Evolutionary conservation across 768 basidiomycete species (phyloP), one percentile per base, ranked within the genome.

Genomic region (Termitomyces sp.): DNA sequence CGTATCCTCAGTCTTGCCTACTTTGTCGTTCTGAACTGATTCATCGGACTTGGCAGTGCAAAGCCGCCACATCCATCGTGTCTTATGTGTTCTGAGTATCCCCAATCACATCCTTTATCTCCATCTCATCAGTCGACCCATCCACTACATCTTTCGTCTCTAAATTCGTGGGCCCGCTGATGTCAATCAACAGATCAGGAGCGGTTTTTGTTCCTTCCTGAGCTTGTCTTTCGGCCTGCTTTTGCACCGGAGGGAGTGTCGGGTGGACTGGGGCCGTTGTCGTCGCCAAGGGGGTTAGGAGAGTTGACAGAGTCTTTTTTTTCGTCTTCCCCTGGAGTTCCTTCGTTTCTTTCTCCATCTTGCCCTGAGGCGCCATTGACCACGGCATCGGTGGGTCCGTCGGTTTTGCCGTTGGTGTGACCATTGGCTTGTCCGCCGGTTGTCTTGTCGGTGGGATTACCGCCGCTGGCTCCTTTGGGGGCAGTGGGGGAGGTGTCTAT

Each of bases 121-220:
- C 50, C 32, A 31, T 10, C 14, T n/a, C 17, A 50, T 34, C 49
- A 34, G 10, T 15, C 38, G 5, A 5, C 54, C 47, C 51, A 40
- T 34, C 47, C 38, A 38, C 42, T 48, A 15, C 38, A 49, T 34
- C 49, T 14, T 63, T 50, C 29, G 12, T 36, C 36, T 6, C 47
- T 8, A 9, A 6, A 5, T 54, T 20, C 29, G 49, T 53, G n/a
- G 36, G 38, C n/a, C 12, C 50, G 6, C 54, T 14, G 17, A 52
- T 9, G 3, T 60, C 56, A 37, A 61, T 57, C 60, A 60, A 48
- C 25, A 53, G 36, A 42, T 59, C 52, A 55, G 20, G 14, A 29
- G 42, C 49, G 47, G 17, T 8, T 3, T 59, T 45, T 42, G n/a
- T 11, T 14, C 14, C 29, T 38, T 56, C 25, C 20, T 15, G 14